Conservation (phyloP, 2,329 filamentous ascomycete genomes). For the Botrytis sinoallii region DNA sequence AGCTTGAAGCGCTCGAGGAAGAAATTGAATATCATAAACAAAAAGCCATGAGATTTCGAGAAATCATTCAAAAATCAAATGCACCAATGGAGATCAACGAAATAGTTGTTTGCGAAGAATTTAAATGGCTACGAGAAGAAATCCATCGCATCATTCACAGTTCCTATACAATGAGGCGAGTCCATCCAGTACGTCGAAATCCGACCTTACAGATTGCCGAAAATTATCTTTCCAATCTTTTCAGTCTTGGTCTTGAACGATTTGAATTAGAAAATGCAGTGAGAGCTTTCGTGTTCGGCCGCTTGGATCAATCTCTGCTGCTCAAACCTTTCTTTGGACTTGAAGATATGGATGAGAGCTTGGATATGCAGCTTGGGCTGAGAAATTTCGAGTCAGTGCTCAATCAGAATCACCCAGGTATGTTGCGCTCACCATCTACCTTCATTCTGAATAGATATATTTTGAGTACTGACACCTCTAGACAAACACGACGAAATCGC, state of each 20-base stretch:
- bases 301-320: background rate
- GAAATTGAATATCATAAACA: too few relatives aligned
- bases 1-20: background rate
- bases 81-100: background rate
- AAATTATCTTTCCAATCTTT: background rate
- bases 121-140: background rate
- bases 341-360: background rate
- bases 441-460: background rate
- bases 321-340: background rate
- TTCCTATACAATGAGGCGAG: background rate
- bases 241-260: background rate
- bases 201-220: background rate
- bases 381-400: background rate
- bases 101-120: fast-evolving
- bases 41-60: background rate
- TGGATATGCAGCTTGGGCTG: background rate
- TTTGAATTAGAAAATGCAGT: background rate
- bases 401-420: background rate
- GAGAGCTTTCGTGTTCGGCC: background rate
- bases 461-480: background rate
- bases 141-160: background rate
- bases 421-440: background rate
- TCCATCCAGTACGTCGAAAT: background rate
- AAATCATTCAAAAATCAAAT: background rate
- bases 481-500: background rate